phyloP scores from a whole-genome alignment of 2,329 filamentous ascomycete genomes.

The Colletotrichum sp. region DNA sequence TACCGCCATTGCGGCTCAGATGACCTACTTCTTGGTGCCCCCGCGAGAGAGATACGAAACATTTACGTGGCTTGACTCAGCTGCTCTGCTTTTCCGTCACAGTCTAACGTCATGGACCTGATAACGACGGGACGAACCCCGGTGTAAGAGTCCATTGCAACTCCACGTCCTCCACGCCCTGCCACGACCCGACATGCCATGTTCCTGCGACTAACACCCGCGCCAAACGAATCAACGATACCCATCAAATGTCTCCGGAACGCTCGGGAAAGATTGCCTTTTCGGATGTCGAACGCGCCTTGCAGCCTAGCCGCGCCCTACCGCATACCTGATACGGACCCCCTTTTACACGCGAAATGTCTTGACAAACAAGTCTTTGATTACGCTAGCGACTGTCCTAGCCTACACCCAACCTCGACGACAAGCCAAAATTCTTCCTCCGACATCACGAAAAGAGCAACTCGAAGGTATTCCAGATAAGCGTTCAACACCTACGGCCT shows the following conservation, averaged over 20 bases:
- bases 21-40: neutral
- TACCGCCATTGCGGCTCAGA: neutral
- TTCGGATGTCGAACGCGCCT: neutral
- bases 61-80: neutral
- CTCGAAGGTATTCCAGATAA: neutral
- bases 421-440: neutral
- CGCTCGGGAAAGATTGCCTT: neutral
- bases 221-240: neutral
- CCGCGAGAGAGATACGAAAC: neutral
- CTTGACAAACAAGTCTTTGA: neutral
- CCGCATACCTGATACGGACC: neutral
- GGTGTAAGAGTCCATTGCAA: neutral
- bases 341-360: neutral
- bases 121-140: neutral
- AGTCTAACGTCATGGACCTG: neutral
- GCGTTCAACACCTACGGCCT: neutral
- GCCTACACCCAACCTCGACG: neutral
- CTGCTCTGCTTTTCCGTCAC: neutral
- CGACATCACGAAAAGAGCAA: neutral
- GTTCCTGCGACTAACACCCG: neutral
- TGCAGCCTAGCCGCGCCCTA: neutral
- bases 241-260: neutral
- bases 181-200: neutral
- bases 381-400: neutral
- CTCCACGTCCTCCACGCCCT: neutral